Evolutionary conservation across 495 filamentous ascomycete genomes (phyloP).

Genomic region (Aspergillus egyptiacus): DNA sequence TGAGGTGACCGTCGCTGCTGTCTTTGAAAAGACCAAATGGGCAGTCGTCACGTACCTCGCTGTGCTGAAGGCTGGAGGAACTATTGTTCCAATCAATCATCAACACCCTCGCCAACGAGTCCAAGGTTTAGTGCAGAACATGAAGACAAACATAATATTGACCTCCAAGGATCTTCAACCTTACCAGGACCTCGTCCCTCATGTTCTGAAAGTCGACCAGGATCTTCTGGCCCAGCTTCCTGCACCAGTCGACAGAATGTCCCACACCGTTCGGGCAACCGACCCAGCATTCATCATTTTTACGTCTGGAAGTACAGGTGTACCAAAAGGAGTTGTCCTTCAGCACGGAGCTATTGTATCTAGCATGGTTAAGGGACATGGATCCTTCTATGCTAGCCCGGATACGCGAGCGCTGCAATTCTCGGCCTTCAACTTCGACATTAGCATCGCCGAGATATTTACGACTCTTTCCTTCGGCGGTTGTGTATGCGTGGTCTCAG

Average conservation of each 20-base stretch:
- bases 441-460: constrained; percentile 8
- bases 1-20: neutral
- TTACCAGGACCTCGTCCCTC: neutral
- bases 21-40: constrained; percentile 11
- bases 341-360: constrained; percentile 6
- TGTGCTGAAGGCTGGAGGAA: constrained; percentile 6
- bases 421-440: constrained; percentile 8
- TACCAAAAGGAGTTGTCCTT: constrained; percentile 6
- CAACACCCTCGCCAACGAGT: constrained; percentile 3
- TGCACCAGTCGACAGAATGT: neutral
- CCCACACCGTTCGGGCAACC: neutral
- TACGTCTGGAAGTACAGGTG: constrained; percentile 8
- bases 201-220: constrained; percentile 1
- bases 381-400: neutral
- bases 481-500: constrained; percentile 7
- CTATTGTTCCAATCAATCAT: constrained; percentile 4
- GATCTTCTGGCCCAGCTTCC: neutral
- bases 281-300: constrained; percentile 7
- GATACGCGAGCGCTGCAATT: constrained; percentile 8
- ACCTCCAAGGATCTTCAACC: neutral
- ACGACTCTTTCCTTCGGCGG: constrained; percentile 8
- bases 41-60: constrained; percentile 7
- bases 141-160: neutral
- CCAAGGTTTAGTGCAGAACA: neutral
- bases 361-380: constrained; percentile 5